Conservation (phyloP, 768 basidiomycete species). For the Naganishia vaughanmartiniae region DNA sequence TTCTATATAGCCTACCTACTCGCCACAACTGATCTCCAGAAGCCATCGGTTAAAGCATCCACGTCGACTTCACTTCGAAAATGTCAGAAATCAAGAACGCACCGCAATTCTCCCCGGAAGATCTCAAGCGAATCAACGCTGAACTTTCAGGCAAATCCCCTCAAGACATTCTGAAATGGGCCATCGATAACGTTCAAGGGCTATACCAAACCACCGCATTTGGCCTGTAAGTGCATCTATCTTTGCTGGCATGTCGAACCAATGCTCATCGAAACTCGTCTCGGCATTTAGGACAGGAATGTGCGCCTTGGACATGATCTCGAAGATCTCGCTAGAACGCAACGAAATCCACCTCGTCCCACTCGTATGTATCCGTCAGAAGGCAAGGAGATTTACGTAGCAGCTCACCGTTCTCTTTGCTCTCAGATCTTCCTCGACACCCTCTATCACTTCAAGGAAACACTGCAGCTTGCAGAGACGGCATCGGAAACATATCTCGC, state of each 20-base stretch:
- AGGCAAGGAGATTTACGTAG: neutral
- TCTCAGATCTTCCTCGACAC: constrained; percentile 85
- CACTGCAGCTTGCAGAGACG: constrained; percentile 80
- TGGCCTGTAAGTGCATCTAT: constrained; percentile 60
- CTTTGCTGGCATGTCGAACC: neutral
- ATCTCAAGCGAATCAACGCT: constrained; percentile 69
- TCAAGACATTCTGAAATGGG: constrained; percentile 83
- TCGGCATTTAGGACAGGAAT: constrained; percentile 64
- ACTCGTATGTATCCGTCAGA: constrained; percentile 52
- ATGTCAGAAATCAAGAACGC: neutral
- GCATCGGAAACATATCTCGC: constrained; percentile 73
- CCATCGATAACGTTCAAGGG: constrained; percentile 69
- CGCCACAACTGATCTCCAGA: neutral
- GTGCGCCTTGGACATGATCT: constrained; percentile 90
- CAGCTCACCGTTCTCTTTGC: neutral
- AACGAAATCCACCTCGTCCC: constrained; percentile 58
- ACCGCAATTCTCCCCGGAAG: constrained; percentile 48
- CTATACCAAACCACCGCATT: constrained; percentile 95
- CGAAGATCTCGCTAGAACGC: constrained; percentile 62
- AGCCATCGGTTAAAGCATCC: neutral
- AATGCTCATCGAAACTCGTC: neutral
- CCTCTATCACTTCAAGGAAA: constrained; percentile 91
- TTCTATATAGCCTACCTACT: constrained; percentile 1
- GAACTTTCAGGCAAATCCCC: constrained; percentile 71
- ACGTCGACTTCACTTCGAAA: neutral